Evolutionary conservation across 2,329 filamentous ascomycete genomes (phyloP).

Genomic region (Trichoderma koningii): DNA sequence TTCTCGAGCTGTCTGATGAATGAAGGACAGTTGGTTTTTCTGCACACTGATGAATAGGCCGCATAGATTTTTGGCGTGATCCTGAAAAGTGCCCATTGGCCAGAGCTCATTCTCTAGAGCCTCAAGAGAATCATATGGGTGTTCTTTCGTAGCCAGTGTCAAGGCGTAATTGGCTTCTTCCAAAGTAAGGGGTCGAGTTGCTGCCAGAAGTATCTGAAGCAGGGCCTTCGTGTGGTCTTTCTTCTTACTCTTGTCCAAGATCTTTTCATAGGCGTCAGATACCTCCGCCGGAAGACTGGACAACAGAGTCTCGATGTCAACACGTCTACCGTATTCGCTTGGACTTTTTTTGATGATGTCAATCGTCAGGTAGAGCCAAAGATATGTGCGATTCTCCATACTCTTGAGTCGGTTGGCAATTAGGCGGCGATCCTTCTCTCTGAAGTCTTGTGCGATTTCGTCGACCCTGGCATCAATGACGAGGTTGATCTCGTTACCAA

Average conservation of each 20-base stretch:
- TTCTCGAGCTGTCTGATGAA: slow-evolving; percentile 22
- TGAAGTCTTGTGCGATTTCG: slow-evolving; percentile 27
- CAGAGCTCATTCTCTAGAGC: not conserved
- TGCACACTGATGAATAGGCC: slow-evolving; percentile 22
- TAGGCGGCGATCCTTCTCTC: slow-evolving; percentile 23
- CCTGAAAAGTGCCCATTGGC: slow-evolving; percentile 6
- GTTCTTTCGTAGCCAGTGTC: not conserved
- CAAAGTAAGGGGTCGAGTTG: slow-evolving; percentile 4
- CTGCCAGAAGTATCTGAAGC: not conserved
- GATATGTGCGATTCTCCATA: slow-evolving; percentile 42
- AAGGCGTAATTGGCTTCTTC: slow-evolving; percentile 19
- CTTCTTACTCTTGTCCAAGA: slow-evolving; percentile 27
- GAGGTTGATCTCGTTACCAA: slow-evolving; percentile 38
- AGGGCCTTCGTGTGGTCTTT: not conserved
- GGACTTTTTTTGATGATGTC: slow-evolving; percentile 34
- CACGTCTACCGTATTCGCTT: slow-evolving; percentile 25
- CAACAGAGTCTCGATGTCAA: slow-evolving; percentile 26
- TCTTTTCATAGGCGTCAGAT: slow-evolving; percentile 34
- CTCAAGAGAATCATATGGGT: not conserved
- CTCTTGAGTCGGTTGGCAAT: slow-evolving; percentile 36
- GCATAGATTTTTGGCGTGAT: not conserved
- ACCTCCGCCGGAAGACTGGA: slow-evolving; percentile 30
- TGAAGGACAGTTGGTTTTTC: slow-evolving; percentile 6
- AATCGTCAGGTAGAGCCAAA: slow-evolving; percentile 44
- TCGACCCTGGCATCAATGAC: slow-evolving; percentile 35